A percentile compares a stretch with the other conserved stretches of the same genome.
Evolutionary conservation across 2,329 filamentous ascomycete genomes (phyloP).

Genomic region (Monilinia polystroma): DNA sequence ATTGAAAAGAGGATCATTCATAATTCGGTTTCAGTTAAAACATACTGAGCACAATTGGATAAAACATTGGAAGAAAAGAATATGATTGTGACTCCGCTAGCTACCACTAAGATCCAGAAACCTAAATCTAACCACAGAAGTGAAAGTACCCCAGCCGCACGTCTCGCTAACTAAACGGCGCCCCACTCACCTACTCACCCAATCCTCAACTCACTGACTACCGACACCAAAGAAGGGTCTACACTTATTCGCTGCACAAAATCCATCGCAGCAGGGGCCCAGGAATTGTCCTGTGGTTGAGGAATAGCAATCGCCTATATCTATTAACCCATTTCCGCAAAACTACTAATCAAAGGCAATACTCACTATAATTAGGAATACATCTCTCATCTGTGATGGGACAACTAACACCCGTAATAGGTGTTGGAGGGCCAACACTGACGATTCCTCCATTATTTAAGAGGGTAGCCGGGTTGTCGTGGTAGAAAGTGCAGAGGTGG

Average conservation of each 20-base stretch:
- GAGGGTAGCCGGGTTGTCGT: not conserved
- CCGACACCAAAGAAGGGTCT: conserved; percentile 14
- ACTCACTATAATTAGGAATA: conserved; percentile 20
- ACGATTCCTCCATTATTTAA: conserved; percentile 19
- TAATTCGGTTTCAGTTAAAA: no score
- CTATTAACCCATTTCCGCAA: not conserved
- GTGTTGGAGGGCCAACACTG: conserved; percentile 16
- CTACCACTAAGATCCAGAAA: no score
- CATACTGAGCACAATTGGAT: no score
- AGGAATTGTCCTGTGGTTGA: conserved; percentile 10
- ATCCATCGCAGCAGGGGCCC: conserved; percentile 20
- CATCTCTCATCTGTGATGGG: conserved; percentile 7
- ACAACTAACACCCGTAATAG: conserved; percentile 10
- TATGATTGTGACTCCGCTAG: no score
- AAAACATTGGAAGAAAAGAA: no score
- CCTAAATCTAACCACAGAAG: no score
- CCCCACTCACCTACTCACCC: not conserved
- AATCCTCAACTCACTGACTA: not conserved
- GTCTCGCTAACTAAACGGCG: not conserved
- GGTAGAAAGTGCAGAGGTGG: conserved; percentile 8
- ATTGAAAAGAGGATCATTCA: no score
- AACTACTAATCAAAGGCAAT: not conserved
- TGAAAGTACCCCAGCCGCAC: no score
- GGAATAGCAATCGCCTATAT: conserved; percentile 11
- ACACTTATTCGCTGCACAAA: conserved; percentile 20